Percentiles rank a stretch among this genome's conserved stretches.
These are phyloP conservation scores for Flaveria linearis DNA, from an alignment of 129 eudicot genomes.

Conservation along the genomic window DNA sequence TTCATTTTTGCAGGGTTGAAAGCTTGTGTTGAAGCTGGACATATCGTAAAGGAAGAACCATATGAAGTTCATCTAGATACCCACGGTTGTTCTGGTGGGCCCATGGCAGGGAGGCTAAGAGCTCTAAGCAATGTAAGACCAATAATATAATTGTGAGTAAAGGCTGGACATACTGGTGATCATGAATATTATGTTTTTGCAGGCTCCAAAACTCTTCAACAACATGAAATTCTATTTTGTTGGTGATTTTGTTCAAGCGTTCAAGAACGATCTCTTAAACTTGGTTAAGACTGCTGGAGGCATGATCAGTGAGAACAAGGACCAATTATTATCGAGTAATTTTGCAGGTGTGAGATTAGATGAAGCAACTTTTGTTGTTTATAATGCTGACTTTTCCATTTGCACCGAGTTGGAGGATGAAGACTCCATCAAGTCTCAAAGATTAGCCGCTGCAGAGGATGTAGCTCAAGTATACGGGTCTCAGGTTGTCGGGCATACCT, in stretches of 20 bases:
- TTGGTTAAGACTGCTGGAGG: constrained; percentile 65
- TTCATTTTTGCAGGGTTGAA: constrained; percentile 58
- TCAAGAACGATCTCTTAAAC: constrained; percentile 44
- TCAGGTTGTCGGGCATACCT: constrained; percentile 51
- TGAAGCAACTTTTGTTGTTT: constrained; percentile 41
- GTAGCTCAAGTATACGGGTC: constrained; percentile 43
- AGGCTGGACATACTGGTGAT: not conserved
- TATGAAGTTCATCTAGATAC: constrained; percentile 73
- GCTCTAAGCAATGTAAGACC: constrained; percentile 49
- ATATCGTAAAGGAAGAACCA: constrained; percentile 57
- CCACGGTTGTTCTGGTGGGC: constrained; percentile 76
- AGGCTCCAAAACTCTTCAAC: constrained; percentile 74
- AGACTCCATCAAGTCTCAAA: constrained; percentile 30
- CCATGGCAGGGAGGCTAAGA: constrained; percentile 71
- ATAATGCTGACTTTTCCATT: constrained; percentile 41
- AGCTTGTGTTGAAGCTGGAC: constrained; percentile 55
- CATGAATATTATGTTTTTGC: constrained; percentile 23
- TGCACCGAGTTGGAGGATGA: constrained; percentile 29
- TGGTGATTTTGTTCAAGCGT: constrained; percentile 60
- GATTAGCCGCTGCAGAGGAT: constrained; percentile 50
- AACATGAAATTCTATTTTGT: constrained; percentile 51
- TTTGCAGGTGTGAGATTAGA: constrained; percentile 1
- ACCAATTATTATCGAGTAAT: constrained; percentile 26
- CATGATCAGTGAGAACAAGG: constrained; percentile 37
- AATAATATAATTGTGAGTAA: not conserved